These are phyloP conservation scores for Colletotrichum noveboracense DNA, from an alignment of 2,329 filamentous ascomycete species.

Conservation along the genomic window DNA sequence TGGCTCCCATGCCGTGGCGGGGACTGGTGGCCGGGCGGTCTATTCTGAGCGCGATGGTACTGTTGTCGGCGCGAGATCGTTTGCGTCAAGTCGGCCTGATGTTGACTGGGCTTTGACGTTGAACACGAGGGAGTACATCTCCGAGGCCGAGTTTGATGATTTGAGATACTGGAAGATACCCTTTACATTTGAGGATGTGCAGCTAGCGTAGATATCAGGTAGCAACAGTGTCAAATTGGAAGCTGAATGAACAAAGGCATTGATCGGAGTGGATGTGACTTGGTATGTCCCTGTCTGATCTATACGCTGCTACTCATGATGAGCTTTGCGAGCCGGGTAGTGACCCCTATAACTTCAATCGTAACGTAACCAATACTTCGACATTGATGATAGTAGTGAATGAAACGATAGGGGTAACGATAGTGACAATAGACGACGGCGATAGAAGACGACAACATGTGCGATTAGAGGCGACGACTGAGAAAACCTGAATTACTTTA, in stretches of 20 bases:
- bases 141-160: constrained; percentile 9
- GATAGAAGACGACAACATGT: no score
- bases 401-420: background rate
- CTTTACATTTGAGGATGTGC: background rate
- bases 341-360: background rate
- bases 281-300: background rate
- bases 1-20: constrained; percentile 10
- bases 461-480: no score
- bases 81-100: background rate
- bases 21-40: background rate
- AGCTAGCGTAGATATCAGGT: background rate
- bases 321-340: background rate
- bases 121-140: constrained; percentile 13
- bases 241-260: background rate
- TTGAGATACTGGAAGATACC: constrained; percentile 3
- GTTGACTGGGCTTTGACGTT: constrained; percentile 11
- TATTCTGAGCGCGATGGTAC: background rate
- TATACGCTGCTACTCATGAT: background rate
- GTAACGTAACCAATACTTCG: rapidly evolving
- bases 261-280: background rate
- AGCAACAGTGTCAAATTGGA: background rate
- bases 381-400: no score
- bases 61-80: background rate
- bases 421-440: background rate
- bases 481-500: no score